Base-by-base conservation (phyloP, 805 yeast species). In the Lipomyces starkeyi region DNA sequence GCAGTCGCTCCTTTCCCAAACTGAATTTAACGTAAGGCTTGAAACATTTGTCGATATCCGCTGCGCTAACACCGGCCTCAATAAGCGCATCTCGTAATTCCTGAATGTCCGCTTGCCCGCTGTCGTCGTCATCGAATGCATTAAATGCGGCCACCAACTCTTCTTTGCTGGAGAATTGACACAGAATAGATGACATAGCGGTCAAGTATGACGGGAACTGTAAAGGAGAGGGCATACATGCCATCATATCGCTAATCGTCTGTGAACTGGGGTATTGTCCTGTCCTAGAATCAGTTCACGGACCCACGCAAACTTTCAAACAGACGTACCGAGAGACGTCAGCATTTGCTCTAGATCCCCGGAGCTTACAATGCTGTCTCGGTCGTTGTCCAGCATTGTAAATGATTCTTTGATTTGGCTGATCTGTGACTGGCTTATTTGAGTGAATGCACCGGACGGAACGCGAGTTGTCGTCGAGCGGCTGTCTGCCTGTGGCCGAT, bases 311-410 rank as follows among this genome's bases (percentile, higher is more conserved):
- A 40, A 9, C 35, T 5, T 25, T 11, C 17, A 22, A 20, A 43
- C 5, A 53, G 25, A 11, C 37, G 8, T 43, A 67, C 88, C 90
- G 17, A 89, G 71, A 11, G 85, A 83, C 54, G 83, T 80, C 69
- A 87, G 83, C 20, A 88, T 81, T 27, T 83, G 81, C 52, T 79
- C 80, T 63, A 93, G 62, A 65, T 78, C 80, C 1, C 32, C 73
- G 2, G 62, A 59, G 14, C 70, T 65, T 11, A 78, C 69, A 3
- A 78, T 75, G 1, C 92, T 91, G 74, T 93, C 96, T 32, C 89
- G 87, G 69, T 93, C 94, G 49, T 89, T 89, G 75, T 93, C 97
- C 7, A 93, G 86, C 73, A 91, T 77, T 35, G 91, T 87, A 77
- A 93, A 93, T 0, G 95, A 87, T 72, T 91, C 90, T 65, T 91